Conservation (phyloP, 345 rosid species). For the Eutrema yunnanense region DNA sequence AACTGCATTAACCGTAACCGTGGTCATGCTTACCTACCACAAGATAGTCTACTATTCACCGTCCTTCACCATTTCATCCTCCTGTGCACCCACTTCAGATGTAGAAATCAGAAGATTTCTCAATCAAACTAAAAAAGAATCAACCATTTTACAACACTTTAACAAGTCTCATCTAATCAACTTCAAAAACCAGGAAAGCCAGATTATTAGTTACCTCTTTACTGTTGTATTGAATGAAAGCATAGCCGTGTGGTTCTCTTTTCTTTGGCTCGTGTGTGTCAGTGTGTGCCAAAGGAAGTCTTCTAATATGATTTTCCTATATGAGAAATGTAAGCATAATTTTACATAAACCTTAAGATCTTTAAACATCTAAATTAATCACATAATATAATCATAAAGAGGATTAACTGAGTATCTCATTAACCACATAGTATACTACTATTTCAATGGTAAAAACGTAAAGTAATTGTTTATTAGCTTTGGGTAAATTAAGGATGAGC, state of each 20-base stretch:
- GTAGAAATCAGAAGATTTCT: constrained; percentile 55
- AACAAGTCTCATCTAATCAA: neutral
- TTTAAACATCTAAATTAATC: too few species aligned
- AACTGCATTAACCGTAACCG: too few species aligned
- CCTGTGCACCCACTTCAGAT: constrained; percentile 89
- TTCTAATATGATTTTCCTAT: constrained; percentile 76
- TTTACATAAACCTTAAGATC: too few species aligned
- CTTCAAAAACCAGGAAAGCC: neutral
- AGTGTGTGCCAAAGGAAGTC: constrained; percentile 78
- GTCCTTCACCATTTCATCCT: constrained; percentile 82
- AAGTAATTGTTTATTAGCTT: too few species aligned
- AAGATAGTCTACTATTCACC: constrained; percentile 89
- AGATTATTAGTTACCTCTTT: constrained; percentile 64
- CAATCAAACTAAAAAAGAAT: neutral
- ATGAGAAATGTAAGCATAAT: constrained; percentile 38
- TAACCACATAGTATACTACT: too few species aligned
- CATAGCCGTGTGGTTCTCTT: constrained; percentile 87
- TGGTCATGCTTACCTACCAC: too few species aligned
- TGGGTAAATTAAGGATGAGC: too few species aligned
- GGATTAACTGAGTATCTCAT: too few species aligned
- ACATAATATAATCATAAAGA: too few species aligned
- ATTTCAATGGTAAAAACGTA: too few species aligned
- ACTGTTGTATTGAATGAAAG: constrained; percentile 66
- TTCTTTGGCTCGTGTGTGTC: constrained; percentile 69
- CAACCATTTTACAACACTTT: neutral